Base-by-base conservation (phyloP, 2,329 filamentous ascomycete species). In the Pezicula carpinea region DNA sequence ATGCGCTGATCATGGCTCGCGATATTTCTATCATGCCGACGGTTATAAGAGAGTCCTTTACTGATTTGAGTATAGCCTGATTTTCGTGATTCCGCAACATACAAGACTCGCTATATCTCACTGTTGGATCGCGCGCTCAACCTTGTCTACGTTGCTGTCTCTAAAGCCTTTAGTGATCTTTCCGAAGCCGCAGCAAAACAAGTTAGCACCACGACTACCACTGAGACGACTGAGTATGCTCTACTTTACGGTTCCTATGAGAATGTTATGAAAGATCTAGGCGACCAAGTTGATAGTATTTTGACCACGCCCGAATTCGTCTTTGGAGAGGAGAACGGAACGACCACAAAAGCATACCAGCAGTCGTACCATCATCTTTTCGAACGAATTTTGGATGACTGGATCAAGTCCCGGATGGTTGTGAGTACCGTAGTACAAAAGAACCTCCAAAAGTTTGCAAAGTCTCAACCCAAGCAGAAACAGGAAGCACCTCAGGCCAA, bases 11-110 rank as follows among this genome's bases (percentile, higher is more conserved):
- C 23, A 5, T 40, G 34, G 15, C 54, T 64, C 43, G 59, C 49
- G 44, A n/a, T 43, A 31, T 17, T 18, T 14, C 13, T 22, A n/a
- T 15, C 31, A 18, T 36, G 26, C 46, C 52, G 26, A 55, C 22
- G n/a, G 3, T n/a, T 29, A n/a, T n/a, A n/a, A n/a, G n/a, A 15
- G n/a, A n/a, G 2, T 14, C 13, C 4, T 6, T 18, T 46, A 53
- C 44, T 55, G 43, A 50, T 38, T 7, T 2, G 22, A 17, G 14
- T 41, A 15, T 57, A 89, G 85, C 79, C 87, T 7, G 82, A 81
- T 6, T 95, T 96, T 64, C 87, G 88, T 53, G 92, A 97, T 65
- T 85, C 91, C 3, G 85, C 90, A 52, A 82, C 86, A 2, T 97
- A 96, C 64, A 80, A 91, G 36, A 89, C 92, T 6, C 82, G 90